Evolutionary conservation across 1,284 basidiomycete species (phyloP), one percentile per base, ranked within the genome.

Genomic region (Vanrija pseudolonga): DNA sequence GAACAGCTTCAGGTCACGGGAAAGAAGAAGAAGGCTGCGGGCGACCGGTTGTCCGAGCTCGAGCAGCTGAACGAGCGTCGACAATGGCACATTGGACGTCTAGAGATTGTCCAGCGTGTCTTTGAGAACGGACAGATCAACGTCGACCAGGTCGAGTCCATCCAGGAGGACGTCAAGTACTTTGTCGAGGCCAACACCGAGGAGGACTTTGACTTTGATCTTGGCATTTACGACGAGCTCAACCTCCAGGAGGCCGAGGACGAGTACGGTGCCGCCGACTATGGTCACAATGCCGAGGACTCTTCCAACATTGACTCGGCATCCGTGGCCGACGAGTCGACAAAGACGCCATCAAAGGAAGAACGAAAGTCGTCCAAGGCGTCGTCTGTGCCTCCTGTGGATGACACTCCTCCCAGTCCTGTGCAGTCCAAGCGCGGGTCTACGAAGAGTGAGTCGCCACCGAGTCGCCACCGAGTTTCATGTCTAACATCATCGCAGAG

Each of bases 181-280:
- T 99, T 97, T 71, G 92, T 98, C 63, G 92, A 97, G 76, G 89
- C 85, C 71, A 98, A 99, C 77, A 86, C 85, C 77, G 93, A 96
- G 59, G 96, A 98, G 70, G 89, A 92, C 70, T 98, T 97, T 74
- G 92, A 97, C 59, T 95, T 96, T 74, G 92, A 98, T 69, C 89
- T 95, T 73, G 94, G 91, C 48, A 90, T 99, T 57, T 99, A 99
- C 68, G 96, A 98, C 69, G 95, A 98, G 44, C 90, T 98, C 64
- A 91, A 92, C 67, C 86, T 99, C 48, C 91, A 98, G 66, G 95
- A 98, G 69, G 51, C 45, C 24, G 92, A 83, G 63, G 83, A 98
- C 72, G 95, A 94, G 38, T 68, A 64, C 79, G 32, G 32, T 32
- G 86, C 88, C 66, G 92, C 87, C 69, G 89, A 89, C 50, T 79